Conservation (phyloP, 1,284 basidiomycete species). For the Sporisorium iseilematis-ciliati region DNA sequence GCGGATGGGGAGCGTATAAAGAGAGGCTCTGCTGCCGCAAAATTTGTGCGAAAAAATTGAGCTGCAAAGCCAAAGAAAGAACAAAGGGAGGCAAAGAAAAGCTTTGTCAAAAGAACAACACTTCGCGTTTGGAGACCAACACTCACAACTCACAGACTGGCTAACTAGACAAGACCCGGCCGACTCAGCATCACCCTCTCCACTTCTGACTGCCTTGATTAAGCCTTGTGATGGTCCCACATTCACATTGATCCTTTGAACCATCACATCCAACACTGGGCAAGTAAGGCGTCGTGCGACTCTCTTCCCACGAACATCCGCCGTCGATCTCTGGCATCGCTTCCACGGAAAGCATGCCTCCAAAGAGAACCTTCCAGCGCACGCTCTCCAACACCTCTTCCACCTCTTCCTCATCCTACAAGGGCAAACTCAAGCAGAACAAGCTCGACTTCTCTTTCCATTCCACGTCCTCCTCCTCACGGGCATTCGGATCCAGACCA, state of each 20-base stretch:
- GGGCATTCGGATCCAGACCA: slow-evolving; percentile 17
- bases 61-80: too few relatives aligned
- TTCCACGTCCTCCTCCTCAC: slow-evolving; percentile 15
- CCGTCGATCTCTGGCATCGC: slow-evolving; percentile 6
- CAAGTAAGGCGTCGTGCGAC: not conserved
- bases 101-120: slow-evolving; percentile 27
- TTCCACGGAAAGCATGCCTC: slow-evolving; percentile 25
- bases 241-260: not conserved
- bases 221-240: too few relatives aligned
- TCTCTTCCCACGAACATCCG: not conserved
- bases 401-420: slow-evolving; percentile 17
- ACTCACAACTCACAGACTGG: not conserved
- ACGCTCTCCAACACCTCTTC: slow-evolving; percentile 24
- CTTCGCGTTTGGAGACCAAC: slow-evolving; percentile 18
- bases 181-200: slow-evolving; percentile 18
- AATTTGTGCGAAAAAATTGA: too few relatives aligned
- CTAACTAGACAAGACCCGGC: too few relatives aligned
- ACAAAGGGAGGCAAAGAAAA: not conserved
- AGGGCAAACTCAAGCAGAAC: slow-evolving; percentile 43
- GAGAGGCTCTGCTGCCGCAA: too few relatives aligned
- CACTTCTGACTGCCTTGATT: too few relatives aligned
- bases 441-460: slow-evolving; percentile 51
- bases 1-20: too few relatives aligned
- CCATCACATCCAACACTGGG: not conserved
- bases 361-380: slow-evolving; percentile 24